A percentile compares a stretch with the other conserved stretches of the same genome.
phyloP scores from a whole-genome alignment of 2,329 filamentous ascomycete genomes.

The Cladophialophora bantiana region DNA sequence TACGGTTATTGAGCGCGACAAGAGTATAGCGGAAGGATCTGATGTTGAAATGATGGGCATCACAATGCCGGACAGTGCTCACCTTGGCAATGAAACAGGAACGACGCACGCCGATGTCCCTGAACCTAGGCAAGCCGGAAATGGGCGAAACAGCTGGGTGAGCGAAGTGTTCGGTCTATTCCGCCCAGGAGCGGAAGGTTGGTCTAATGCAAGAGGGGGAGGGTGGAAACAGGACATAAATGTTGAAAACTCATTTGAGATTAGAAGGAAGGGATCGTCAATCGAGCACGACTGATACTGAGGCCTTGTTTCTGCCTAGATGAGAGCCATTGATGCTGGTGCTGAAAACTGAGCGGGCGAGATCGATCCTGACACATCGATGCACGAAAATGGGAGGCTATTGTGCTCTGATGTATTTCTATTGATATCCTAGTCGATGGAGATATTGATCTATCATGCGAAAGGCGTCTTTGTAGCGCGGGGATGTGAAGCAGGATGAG shows the following conservation, averaged over 20 bases:
- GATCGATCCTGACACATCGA: neutral
- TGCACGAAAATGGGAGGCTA: neutral
- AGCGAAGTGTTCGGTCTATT: conserved; percentile 30
- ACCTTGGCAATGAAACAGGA: neutral
- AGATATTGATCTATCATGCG: neutral
- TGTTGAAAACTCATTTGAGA: conserved; percentile 25
- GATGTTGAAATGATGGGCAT: conserved; percentile 22
- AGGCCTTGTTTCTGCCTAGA: neutral
- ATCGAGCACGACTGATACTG: conserved; percentile 8
- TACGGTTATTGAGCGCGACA: conserved; percentile 26
- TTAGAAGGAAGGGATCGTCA: conserved; percentile 26
- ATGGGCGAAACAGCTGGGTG: conserved; percentile 31
- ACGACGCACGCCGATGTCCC: conserved; percentile 20
- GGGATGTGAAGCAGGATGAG: neutral
- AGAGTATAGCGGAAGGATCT: conserved; percentile 14
- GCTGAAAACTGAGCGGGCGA: neutral
- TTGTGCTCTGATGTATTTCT: conserved; percentile 2
- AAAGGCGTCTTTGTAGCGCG: neutral
- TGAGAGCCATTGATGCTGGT: neutral
- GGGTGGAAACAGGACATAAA: conserved; percentile 27
- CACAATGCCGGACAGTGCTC: conserved; percentile 7
- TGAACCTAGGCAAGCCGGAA: conserved; percentile 11
- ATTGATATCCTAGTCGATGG: neutral
- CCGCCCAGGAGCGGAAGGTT: conserved; percentile 24
- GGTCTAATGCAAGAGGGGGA: conserved; percentile 18